Base-by-base conservation (phyloP, 2,329 filamentous ascomycete genomes). In the Calonectria henricotiae region DNA sequence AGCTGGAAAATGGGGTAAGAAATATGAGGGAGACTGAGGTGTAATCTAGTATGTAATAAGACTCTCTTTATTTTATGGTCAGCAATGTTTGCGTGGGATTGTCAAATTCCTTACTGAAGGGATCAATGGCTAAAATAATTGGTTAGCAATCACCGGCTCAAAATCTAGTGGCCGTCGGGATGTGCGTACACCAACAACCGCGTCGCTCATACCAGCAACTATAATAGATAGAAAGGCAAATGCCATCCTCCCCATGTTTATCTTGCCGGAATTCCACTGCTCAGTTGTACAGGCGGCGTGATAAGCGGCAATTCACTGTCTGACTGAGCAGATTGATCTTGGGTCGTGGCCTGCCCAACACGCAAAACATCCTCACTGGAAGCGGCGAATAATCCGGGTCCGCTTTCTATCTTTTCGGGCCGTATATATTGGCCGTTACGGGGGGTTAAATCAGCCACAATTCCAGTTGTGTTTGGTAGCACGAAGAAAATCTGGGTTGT, bases 1-100 rank as follows among this genome's bases (percentile, higher is more conserved):
- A 93, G 39, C 92, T 91, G 1, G 88, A 82, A 44, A 93, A 89
- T 0, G 91, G 90, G 0, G 90, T 88, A 4, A 94, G 83, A 78
- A 93, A 93, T 43, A 93, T 82, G 1, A 92, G 84, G 0, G 91
- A 92, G 4, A 93, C 86, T 62, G 91, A 81, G 2, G 88, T 85
- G 78, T 93, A 92, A 32, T 82, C 85, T 44, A 93, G 82, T 51
- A 84, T 63, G 81, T 93, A 93, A 83, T 92, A 91, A 25, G 69
- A 49, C 54, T 79, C 78, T 8, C 80, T 66, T 76, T 79, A 62
- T 13, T 15, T 5, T 25, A 20, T 15, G n/a, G 51, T 65, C 49
- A 65, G 62, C 20, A 20, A 35, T 55, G 37, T 9, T 32, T 32
- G 1, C 32, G 23, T 32, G 37, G 13, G 32, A 30, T 17, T 25